A percentile compares a stretch with the other conserved stretches of the same genome.
Conservation (phyloP, 2,329 filamentous ascomycete species). For the Sclerotinia sclerotiorum region DNA sequence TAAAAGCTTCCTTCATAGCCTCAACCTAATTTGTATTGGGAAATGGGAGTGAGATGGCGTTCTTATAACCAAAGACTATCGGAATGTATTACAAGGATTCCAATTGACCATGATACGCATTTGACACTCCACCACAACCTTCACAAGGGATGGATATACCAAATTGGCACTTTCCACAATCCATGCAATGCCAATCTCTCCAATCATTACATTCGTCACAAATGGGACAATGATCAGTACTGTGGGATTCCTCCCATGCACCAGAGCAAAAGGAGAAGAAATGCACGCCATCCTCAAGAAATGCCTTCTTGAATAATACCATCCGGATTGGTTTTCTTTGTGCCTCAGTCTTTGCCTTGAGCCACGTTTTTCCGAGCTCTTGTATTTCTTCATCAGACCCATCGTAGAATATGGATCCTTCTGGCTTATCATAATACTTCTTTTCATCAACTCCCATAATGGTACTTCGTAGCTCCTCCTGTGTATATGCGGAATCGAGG, state of each 20-base stretch:
- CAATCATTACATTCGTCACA: conserved; percentile 19
- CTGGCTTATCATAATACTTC: conserved; percentile 9
- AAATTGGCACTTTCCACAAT: conserved; percentile 16
- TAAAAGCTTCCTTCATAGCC: neutral
- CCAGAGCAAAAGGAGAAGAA: conserved; percentile 15
- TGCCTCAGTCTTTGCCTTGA: conserved; percentile 5
- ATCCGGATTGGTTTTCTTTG: conserved; percentile 11
- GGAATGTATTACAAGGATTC: neutral
- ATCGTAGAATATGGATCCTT: conserved; percentile 10
- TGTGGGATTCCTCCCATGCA: conserved; percentile 5
- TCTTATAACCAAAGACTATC: neutral
- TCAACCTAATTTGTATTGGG: neutral
- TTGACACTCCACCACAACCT: conserved; percentile 16
- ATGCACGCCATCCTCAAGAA: conserved; percentile 3
- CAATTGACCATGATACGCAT: conserved; percentile 10
- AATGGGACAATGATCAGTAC: conserved; percentile 7
- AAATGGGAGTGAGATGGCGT: neutral
- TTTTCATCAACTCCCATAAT: conserved; percentile 19
- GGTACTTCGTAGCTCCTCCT: conserved; percentile 12
- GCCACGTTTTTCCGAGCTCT: conserved; percentile 11
- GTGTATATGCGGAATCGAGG: conserved; percentile 9
- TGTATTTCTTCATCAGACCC: conserved; percentile 1
- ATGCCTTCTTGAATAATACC: conserved; percentile 8
- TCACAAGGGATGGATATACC: conserved; percentile 14
- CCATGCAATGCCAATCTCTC: conserved; percentile 14